phyloP scores from a whole-genome alignment of 2,329 filamentous ascomycete species.

The Remersonia thermophila region DNA sequence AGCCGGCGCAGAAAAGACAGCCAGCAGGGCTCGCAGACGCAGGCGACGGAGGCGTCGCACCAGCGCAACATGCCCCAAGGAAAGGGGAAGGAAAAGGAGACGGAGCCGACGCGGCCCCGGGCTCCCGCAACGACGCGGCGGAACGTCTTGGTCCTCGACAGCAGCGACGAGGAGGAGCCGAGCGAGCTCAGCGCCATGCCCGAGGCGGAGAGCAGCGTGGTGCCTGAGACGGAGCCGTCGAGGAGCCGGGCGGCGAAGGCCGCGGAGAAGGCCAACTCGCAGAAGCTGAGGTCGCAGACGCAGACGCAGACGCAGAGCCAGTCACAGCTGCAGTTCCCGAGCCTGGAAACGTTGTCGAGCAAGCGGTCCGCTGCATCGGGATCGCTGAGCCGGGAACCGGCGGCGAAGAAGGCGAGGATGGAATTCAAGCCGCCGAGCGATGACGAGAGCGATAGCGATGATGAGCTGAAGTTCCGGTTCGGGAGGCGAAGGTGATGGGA shows the following conservation, averaged over 20 bases:
- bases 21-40: constrained; percentile 11
- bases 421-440: constrained; percentile 11
- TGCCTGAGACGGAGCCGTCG: constrained; percentile 16
- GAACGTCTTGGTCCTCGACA: constrained; percentile 22
- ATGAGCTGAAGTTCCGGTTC: constrained; percentile 45
- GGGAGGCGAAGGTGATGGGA: constrained; percentile 31
- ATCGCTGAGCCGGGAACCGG: constrained; percentile 22
- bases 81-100: constrained; percentile 18
- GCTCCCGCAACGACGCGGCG: constrained; percentile 5
- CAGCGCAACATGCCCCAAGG: constrained; percentile 6
- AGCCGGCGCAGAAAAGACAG: constrained; percentile 14
- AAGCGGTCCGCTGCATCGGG: constrained; percentile 23
- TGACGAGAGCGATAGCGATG: constrained; percentile 30
- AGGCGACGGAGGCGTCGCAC: constrained; percentile 4
- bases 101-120: background rate
- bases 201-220: constrained; percentile 9
- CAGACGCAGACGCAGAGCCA: constrained; percentile 18
- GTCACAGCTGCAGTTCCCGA: background rate
- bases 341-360: constrained; percentile 11
- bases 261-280: constrained; percentile 19
- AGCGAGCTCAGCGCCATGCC: constrained; percentile 5
- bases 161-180: constrained; percentile 25
- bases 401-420: constrained; percentile 24
- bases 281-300: constrained; percentile 15
- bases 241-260: constrained; percentile 23